Evolutionary conservation across 169 alveolate species (phyloP).

Genomic region (Plasmodium gaboni): DNA sequence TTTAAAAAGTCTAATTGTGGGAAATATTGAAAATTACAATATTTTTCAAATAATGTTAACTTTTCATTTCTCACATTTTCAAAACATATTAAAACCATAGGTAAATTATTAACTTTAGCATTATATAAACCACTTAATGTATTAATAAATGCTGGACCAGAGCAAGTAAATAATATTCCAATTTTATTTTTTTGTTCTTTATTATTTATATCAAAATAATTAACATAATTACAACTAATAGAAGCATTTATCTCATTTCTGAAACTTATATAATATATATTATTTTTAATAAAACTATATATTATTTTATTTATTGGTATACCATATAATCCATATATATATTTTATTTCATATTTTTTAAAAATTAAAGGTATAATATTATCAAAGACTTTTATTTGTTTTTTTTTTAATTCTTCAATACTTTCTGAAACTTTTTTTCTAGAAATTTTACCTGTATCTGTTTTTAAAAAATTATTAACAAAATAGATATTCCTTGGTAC

Average conservation of each 20-base stretch:
- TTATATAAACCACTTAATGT: conserved; percentile 64
- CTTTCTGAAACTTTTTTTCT: conserved; percentile 64
- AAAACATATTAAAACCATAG: conserved; percentile 50
- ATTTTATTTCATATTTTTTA: conserved; percentile 36
- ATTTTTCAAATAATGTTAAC: conserved; percentile 35
- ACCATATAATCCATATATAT: conserved; percentile 70
- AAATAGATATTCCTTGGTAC: conserved; percentile 61
- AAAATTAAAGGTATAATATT: conserved; percentile 39
- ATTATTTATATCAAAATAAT: conserved; percentile 31
- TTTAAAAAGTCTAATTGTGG: conserved; percentile 46
- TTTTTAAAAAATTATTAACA: conserved; percentile 69
- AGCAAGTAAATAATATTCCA: conserved; percentile 55
- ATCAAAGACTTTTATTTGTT: conserved; percentile 28
- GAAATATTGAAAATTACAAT: conserved; percentile 58
- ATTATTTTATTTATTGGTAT: conserved; percentile 52
- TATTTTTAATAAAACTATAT: conserved; percentile 36
- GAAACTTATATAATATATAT: conserved; percentile 61
- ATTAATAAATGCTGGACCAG: conserved; percentile 75
- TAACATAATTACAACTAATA: conserved; percentile 58
- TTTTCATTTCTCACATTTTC: conserved; percentile 42
- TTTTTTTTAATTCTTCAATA: conserved; percentile 11
- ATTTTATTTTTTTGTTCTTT: conserved; percentile 50
- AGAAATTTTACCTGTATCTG: conserved; percentile 68
- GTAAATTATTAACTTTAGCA: conserved; percentile 52
- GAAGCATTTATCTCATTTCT: conserved; percentile 73